Base-by-base conservation (phyloP, 179 eudicot genomes). In the Drosera spatulata region DNA sequence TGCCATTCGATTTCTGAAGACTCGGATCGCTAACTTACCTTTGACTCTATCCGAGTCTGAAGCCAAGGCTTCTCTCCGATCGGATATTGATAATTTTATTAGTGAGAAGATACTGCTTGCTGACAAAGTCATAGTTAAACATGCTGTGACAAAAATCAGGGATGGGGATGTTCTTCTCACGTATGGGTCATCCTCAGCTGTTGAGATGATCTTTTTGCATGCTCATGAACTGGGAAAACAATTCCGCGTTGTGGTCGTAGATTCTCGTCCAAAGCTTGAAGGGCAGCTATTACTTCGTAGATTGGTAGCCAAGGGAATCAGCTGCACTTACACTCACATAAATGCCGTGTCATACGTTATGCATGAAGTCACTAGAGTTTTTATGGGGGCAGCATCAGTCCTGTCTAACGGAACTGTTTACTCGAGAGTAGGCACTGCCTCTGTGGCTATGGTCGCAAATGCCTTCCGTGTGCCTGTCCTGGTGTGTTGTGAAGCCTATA, bases 381-480 rank as follows among this genome's bases (percentile, higher is more conserved):
- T 94, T 64, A 65, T 94, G 74, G 99, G 99, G 64, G 99, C 99
- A 61, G 86, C 99, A 53, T 81, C 99, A 38, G 74, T 93, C 55
- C 72, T 90, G 74, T 80, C 96, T 10, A 94, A 94, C 73, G 99
- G 99, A 62, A 93, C 94, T 39, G 94, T 89, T 65, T 94, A 94
- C 77, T 94, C 99, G 14, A 77, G 97, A 76, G 95, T 94, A 51
- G 99, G 97, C 53, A 94, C 99, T 45, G 99, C 99, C 7, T 81
- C 80, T 72, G 94, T 94, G 60, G 99, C 99, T 58, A 94, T 94
- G 99, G 99, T 94, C 65, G 99, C 99, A 67, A 88, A 90, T 75
- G 91, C 89, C 57, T 94, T 87, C 68, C 86, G 67, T 60, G 82
- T 93, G 70, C 99, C 99, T 10, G 99, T 93, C 37, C 69, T 93